These are phyloP conservation scores for Fagus crenata DNA, from an alignment of 306 rosid genomes.

Conservation along the genomic window DNA sequence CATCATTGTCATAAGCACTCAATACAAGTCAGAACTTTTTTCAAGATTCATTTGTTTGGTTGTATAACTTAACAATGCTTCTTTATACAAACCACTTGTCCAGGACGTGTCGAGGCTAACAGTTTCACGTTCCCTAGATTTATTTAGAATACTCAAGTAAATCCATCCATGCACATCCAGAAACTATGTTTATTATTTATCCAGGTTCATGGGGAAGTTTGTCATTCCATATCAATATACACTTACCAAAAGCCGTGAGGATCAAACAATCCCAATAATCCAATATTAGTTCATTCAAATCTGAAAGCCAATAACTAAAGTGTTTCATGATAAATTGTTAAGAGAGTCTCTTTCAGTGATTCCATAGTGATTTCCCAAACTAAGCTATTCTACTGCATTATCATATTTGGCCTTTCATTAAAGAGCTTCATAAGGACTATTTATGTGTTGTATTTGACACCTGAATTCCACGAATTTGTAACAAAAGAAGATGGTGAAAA, in stretches of 20 bases:
- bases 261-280: neutral
- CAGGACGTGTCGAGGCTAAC: neutral
- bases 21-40: too few relatives aligned
- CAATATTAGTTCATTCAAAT: too few relatives aligned
- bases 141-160: neutral
- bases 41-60: too few relatives aligned
- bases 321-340: too few relatives aligned
- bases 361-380: neutral
- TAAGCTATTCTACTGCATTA: neutral
- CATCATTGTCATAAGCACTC: too few relatives aligned
- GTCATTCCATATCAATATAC: neutral
- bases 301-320: too few relatives aligned
- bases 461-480: neutral
- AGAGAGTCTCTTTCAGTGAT: neutral
- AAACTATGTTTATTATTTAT: neutral
- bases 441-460: neutral
- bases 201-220: neutral
- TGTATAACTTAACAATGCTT: too few relatives aligned
- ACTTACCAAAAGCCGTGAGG: neutral
- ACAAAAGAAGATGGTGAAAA: neutral
- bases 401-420: too few relatives aligned
- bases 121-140: neutral
- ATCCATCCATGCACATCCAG: neutral
- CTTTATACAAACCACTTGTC: too few relatives aligned
- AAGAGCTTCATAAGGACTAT: neutral